Base-by-base conservation (phyloP, 1,284 basidiomycete species). In the Malassezia dermatis region DNA sequence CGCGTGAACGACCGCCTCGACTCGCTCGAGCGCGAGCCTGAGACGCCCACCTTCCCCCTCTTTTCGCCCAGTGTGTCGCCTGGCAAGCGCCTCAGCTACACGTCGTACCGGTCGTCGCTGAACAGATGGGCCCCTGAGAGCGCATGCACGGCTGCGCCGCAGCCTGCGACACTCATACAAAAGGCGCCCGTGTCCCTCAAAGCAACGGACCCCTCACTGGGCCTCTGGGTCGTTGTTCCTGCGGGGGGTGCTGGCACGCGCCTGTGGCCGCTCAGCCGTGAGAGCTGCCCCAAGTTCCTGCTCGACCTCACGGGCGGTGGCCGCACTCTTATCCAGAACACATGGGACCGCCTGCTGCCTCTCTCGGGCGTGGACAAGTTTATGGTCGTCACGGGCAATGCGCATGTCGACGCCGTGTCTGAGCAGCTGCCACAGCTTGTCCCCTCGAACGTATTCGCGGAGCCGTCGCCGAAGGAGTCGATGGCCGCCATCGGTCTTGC, bases 401-500 rank as follows among this genome's bases (percentile, higher is more conserved):
- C 59, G 4, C 71, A 73, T 39, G 62, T 65, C n/a, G 44, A 49
- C 3, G 69, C 64, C 39, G 71, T 73, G 6, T 39, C 58, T 2
- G 53, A 60, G 13, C 71, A 73, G 56, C 58, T 73, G 8, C 66
- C 69, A 11, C 59, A 69, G 35, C 48, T 73, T 2, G 49, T 59
- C 15, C 52, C 44, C 10, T 49, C 54, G 24, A 73, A 73, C 47
- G 55, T 73, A 32, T 59, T 73, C 11, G 64, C 67, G n/a, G 71
- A 73, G 58, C 71, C 71, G 12, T 64, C 60, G 19, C 71, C 69
- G 11, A 69, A 69, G 56, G 71, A 73, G 51, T 66, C 64, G 42
- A 71, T 71, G 67, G 71, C 67, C 10, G 71, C 71, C 23, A 71
- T 73, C 31, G 72, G 72, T 30, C 49, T 74, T 13, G 72, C 72